A percentile compares a stretch with the other conserved stretches of the same genome.
phyloP scores from a whole-genome alignment of 2,329 filamentous ascomycete species.

The Aspergillus piperis region DNA sequence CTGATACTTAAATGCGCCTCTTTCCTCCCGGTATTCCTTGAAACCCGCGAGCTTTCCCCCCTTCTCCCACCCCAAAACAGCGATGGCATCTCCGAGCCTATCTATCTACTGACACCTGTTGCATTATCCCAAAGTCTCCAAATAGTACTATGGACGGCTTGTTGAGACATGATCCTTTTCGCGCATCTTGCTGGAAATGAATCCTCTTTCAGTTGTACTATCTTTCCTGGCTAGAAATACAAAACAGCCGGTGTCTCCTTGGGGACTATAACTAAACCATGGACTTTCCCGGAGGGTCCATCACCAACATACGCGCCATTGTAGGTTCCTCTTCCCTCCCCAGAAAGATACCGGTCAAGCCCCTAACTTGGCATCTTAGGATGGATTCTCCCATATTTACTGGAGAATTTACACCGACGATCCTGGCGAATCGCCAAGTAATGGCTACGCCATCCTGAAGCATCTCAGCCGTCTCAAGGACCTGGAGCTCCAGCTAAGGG shows the following conservation, averaged over 20 bases:
- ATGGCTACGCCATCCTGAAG: constrained; percentile 40
- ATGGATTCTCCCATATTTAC: constrained; percentile 46
- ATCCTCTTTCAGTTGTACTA: constrained; percentile 26
- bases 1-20: constrained; percentile 6
- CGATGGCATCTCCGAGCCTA: constrained; percentile 22
- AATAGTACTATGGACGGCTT: constrained; percentile 21
- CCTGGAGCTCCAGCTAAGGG: constrained; percentile 39
- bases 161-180: constrained; percentile 14
- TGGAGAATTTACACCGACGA: constrained; percentile 48
- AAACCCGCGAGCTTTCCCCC: not conserved
- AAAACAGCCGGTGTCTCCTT: constrained; percentile 29
- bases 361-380: constrained; percentile 34
- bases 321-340: constrained; percentile 33
- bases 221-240: constrained; percentile 29
- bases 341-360: not conserved
- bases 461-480: constrained; percentile 44
- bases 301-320: constrained; percentile 46
- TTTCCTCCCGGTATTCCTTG: constrained; percentile 1
- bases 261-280: constrained; percentile 35
- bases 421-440: constrained; percentile 34
- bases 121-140: constrained; percentile 19
- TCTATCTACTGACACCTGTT: constrained; percentile 21
- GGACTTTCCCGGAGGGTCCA: constrained; percentile 47
- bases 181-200: constrained; percentile 36
- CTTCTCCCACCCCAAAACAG: constrained; percentile 5